Conservation (phyloP, 2,329 filamentous ascomycete genomes). For the Fusarium sublunatum region DNA sequence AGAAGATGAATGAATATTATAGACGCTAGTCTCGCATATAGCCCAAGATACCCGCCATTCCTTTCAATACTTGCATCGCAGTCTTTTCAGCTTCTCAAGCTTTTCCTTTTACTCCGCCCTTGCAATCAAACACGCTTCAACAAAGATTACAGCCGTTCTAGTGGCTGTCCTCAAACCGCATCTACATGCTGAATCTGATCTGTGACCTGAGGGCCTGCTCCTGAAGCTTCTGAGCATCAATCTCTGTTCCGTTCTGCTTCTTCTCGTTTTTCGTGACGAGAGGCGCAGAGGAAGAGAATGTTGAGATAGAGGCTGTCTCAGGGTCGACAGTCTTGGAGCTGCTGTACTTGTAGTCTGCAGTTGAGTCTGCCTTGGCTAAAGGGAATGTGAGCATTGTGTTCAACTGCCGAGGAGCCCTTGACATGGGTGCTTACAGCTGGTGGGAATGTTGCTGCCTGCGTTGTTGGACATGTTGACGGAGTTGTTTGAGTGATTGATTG, state of each 20-base stretch:
- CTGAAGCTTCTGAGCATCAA: conserved; percentile 44
- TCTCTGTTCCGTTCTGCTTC: conserved; percentile 21
- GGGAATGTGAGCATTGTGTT: conserved; percentile 8
- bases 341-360: conserved; percentile 19
- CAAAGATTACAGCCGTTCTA: not conserved
- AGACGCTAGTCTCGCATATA: conserved; percentile 9
- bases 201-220: conserved; percentile 47
- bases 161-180: not conserved
- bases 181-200: conserved; percentile 44
- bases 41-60: conserved; percentile 18
- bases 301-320: conserved; percentile 45
- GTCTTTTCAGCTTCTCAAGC: not conserved
- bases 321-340: conserved; percentile 28
- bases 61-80: not conserved
- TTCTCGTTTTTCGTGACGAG: conserved; percentile 40
- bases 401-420: not conserved
- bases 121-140: not conserved
- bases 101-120: not conserved
- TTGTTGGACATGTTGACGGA: conserved; percentile 27
- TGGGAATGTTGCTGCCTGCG: conserved; percentile 19
- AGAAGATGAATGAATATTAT: not conserved
- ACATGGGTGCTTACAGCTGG: conserved; percentile 29
- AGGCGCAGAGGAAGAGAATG: conserved; percentile 43
- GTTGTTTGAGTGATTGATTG: conserved; percentile 2
- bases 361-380: conserved; percentile 25